Evolutionary conservation across 305 asterid species (phyloP).

Genomic region (Euphrasia arctica): DNA sequence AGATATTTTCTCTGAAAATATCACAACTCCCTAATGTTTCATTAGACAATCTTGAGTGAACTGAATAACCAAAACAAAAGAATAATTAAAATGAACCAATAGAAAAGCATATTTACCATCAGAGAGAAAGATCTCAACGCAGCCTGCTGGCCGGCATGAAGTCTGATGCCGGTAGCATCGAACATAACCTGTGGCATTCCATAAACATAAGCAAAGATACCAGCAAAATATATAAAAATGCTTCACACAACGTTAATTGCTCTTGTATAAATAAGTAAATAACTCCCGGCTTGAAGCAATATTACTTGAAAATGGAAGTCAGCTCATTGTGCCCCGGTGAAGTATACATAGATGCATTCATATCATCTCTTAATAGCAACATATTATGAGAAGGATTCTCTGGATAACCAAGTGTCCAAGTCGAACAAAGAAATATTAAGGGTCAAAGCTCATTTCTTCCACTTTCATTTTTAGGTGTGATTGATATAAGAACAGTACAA

Average conservation of each 20-base stretch:
- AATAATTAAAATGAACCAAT: conserved; percentile 16
- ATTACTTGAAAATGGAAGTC: conserved; percentile 2
- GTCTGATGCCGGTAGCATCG: conserved; percentile 94
- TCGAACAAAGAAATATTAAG: too few species aligned
- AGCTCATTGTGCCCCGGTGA: conserved; percentile 13
- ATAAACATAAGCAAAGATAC: conserved; percentile 26
- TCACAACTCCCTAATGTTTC: conserved; percentile 2
- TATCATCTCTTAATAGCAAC: conserved; percentile 6
- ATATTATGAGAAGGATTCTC: conserved; percentile 6
- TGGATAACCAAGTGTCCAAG: too few species aligned
- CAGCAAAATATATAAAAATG: neutral
- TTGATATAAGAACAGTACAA: too few species aligned
- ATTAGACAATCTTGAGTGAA: conserved; percentile 8
- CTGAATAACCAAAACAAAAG: conserved; percentile 5
- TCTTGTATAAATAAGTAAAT: conserved; percentile 7
- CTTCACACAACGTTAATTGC: conserved; percentile 12
- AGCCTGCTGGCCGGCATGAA: conserved; percentile 98
- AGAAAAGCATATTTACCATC: conserved; percentile 9
- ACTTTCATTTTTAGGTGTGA: too few species aligned
- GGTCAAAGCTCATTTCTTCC: too few species aligned
- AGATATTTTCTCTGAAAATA: conserved; percentile 2
- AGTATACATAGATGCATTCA: conserved; percentile 1
- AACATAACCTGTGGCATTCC: conserved; percentile 76
- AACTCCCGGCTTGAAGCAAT: conserved; percentile 14
- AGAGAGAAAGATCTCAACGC: conserved; percentile 50